Evolutionary conservation across 164 flowering plant genomes (phyloP).

Genomic region (Buxus sempervirens): DNA sequence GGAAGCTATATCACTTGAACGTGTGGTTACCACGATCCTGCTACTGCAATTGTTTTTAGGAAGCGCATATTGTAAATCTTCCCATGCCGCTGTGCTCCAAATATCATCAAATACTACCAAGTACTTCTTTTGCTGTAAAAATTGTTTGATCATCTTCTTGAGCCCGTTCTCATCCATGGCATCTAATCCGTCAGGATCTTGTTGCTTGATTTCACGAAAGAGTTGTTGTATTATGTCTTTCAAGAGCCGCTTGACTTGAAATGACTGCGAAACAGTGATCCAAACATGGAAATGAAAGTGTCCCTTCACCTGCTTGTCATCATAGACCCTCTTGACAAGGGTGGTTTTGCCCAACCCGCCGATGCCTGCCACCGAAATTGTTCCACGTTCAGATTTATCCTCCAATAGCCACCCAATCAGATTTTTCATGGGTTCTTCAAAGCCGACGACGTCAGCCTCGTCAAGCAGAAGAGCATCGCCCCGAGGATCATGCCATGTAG

Average conservation of each 20-base stretch:
- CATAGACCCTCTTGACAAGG: conserved; percentile 1
- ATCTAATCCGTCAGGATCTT: background rate
- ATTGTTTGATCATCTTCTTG: background rate
- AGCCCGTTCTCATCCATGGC: background rate
- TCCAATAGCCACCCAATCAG: background rate
- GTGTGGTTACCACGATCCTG: background rate
- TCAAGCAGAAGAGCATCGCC: background rate
- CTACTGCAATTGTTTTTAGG: background rate
- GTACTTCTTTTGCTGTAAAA: background rate
- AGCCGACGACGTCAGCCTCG: background rate
- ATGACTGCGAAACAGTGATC: background rate
- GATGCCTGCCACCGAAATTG: background rate
- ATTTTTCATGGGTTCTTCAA: background rate
- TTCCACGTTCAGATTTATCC: background rate
- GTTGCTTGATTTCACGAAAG: background rate
- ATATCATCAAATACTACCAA: conserved; percentile 4
- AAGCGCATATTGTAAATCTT: background rate
- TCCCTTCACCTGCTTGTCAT: background rate
- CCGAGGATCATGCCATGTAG: too few relatives aligned
- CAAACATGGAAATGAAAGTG: background rate
- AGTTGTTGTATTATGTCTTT: background rate
- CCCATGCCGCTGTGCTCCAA: background rate
- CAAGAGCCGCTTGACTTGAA: background rate
- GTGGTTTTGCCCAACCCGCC: conserved; percentile 1
- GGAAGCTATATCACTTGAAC: background rate